Base-by-base conservation (phyloP, 1,139 yeast genomes). In the Entelexis paramagnoliae region DNA sequence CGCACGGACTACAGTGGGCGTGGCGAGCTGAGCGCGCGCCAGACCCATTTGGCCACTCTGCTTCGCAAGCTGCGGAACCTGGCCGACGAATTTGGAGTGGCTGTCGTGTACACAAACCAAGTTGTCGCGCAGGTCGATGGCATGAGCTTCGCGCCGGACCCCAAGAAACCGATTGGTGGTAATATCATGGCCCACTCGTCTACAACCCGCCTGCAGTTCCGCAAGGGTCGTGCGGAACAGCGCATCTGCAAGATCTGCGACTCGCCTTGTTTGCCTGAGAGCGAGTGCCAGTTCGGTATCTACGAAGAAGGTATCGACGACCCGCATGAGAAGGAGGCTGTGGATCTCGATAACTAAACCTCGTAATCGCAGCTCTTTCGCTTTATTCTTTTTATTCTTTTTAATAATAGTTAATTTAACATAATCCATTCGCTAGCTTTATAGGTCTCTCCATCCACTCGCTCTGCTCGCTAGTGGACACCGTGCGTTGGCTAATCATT, bases 131-230 rank as follows among this genome's bases (percentile, higher is more conserved):
- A 89, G 67, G 98, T 93, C 20, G 99, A 91, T 66, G 97, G 97
- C 49, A 81, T 80, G 62, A 76, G 81, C 76, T 89, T 82, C 67
- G 87, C 88, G 61, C 94, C 96, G 0, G 98, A 91, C 66, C 97
- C 98, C n/a, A 93, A 93, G 68, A 93, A 93, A 67, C 98, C 99
- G 11, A 91, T 93, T 61, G 99, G 99, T 54, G 99, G 99, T 62
- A 91, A 93, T 64, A 91, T 93, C 61, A 83, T 93, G 68, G 98
- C 98, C 1, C 99, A 93, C 66, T 82, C 95, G 22, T 87, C 96
- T 3, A 91, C 97, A 10, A 91, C 98, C 1, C 77, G 97, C 62
- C 75, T 91, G 56, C 83, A 87, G 48, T 80, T 91, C 66, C 83
- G 83, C 64, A 91, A 91, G 71, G 96, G 96, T 45, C 78, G 84